phyloP scores from a whole-genome alignment of 2,329 filamentous ascomycete species.

The Pseudogymnoascus sp. region DNA sequence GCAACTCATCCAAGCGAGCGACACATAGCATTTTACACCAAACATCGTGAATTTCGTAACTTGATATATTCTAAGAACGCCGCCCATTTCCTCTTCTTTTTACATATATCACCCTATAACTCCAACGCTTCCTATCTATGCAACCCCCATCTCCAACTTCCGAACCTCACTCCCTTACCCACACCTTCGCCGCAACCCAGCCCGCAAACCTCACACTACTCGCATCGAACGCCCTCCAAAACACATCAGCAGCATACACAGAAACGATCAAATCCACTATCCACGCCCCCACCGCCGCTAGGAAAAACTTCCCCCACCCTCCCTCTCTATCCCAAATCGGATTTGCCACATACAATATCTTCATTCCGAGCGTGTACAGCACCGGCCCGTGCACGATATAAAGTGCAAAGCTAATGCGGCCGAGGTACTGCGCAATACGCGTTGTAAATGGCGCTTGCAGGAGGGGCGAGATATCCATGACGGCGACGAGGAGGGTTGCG shows the following conservation, averaged over 20 bases:
- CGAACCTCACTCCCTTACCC: not conserved
- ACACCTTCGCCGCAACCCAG: conserved; percentile 34
- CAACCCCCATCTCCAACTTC: not conserved
- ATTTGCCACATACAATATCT: conserved; percentile 18
- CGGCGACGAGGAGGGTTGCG: conserved; percentile 25
- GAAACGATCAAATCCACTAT: conserved; percentile 37
- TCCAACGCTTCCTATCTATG: not conserved
- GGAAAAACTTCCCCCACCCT: conserved; percentile 23
- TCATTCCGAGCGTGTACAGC: conserved; percentile 26
- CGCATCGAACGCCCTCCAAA: conserved; percentile 48
- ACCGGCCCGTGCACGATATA: conserved; percentile 50
- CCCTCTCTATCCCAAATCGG: conserved; percentile 21
- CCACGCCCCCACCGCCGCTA: conserved; percentile 31
- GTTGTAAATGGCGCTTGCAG: conserved; percentile 39
- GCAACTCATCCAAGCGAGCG: no score
- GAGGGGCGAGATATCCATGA: conserved; percentile 29
- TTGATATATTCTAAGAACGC: not conserved
- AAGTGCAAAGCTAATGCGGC: conserved; percentile 47
- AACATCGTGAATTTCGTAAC: no score
- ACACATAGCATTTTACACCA: no score
- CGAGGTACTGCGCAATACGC: conserved; percentile 44
- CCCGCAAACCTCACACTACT: conserved; percentile 41
- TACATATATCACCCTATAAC: not conserved
- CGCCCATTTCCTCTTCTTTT: not conserved
- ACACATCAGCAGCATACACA: conserved; percentile 48